A percentile compares a stretch with the other conserved stretches of the same genome.
phyloP scores from a whole-genome alignment of 1,284 basidiomycete genomes.

The Trametes hirsuta region DNA sequence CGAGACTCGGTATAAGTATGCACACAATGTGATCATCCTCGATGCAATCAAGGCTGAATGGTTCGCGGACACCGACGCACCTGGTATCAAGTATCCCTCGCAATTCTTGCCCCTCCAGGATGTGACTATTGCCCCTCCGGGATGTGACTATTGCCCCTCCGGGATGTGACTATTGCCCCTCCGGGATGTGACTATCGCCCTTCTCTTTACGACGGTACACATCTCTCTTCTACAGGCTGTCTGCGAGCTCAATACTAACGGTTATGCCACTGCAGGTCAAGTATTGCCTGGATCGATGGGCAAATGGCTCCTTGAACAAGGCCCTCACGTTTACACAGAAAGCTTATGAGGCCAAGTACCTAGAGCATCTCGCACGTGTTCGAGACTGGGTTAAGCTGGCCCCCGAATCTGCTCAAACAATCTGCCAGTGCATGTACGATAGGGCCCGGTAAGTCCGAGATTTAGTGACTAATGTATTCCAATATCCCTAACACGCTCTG shows the following conservation, averaged over 20 bases:
- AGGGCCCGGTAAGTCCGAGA: not conserved
- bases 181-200: not conserved
- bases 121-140: too few species aligned
- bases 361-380: not conserved
- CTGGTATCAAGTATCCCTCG: not conserved
- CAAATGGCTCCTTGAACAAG: not conserved
- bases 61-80: not conserved
- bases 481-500: too few species aligned
- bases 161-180: too few species aligned
- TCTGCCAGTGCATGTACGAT: not conserved
- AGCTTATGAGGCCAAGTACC: not conserved
- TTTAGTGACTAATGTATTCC: too few species aligned
- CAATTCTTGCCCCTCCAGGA: conserved; percentile 1
- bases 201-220: not conserved
- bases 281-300: not conserved
- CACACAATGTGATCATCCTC: not conserved
- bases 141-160: too few species aligned
- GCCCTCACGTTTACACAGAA: not conserved
- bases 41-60: not conserved
- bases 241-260: not conserved
- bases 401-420: not conserved
- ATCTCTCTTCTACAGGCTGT: too few species aligned
- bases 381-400: not conserved
- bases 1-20: not conserved
- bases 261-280: not conserved